Conservation (phyloP, 2,329 filamentous ascomycete genomes). For the Colletotrichum sp. region DNA sequence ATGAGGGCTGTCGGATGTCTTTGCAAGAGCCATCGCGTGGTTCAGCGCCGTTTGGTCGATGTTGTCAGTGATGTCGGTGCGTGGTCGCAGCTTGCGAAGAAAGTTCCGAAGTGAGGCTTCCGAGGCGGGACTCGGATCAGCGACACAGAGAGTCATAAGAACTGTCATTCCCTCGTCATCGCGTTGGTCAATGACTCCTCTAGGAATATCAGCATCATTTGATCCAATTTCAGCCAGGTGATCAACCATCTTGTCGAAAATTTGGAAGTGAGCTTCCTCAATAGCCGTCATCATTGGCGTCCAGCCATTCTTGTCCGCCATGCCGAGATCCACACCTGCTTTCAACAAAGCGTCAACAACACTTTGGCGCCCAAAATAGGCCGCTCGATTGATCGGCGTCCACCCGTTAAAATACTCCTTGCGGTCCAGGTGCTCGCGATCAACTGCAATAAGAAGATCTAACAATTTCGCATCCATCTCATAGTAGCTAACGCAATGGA, state of each 20-base stretch:
- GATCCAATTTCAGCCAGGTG: too few relatives aligned
- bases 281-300: not conserved
- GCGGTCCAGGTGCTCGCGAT: not conserved
- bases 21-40: too few relatives aligned
- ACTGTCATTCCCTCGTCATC: not conserved
- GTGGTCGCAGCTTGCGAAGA: too few relatives aligned
- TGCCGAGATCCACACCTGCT: not conserved
- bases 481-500: not conserved
- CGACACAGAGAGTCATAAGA: not conserved
- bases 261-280: fast-evolving
- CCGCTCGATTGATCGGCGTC: not conserved
- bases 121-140: not conserved
- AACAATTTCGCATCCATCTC: not conserved
- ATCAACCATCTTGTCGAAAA: not conserved
- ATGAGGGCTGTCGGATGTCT: too few relatives aligned
- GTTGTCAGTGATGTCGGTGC: not conserved
- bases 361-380: not conserved
- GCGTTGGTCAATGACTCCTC: not conserved
- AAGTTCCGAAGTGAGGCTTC: not conserved
- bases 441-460: not conserved
- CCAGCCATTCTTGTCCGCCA: too few relatives aligned
- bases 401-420: not conserved
- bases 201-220: too few relatives aligned
- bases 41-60: too few relatives aligned
- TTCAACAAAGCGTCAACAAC: not conserved